These are phyloP conservation scores for Hygrophorus russula DNA, from an alignment of 768 basidiomycete genomes.

Conservation along the genomic window DNA sequence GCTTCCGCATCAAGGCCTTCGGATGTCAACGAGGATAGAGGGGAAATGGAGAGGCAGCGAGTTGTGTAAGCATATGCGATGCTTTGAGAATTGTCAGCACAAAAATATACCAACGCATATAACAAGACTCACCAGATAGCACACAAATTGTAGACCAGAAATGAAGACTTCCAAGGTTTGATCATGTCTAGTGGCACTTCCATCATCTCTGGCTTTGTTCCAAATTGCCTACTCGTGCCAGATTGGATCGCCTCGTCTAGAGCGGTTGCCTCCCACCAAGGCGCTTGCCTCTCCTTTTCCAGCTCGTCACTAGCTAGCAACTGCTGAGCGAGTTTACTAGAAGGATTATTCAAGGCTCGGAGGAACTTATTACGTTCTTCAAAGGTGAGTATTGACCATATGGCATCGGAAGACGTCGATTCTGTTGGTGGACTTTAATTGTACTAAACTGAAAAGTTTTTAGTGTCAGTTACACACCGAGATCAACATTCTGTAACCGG, in stretches of 20 bases:
- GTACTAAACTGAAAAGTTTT: not conserved
- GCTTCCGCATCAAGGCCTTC: slow-evolving; percentile 38
- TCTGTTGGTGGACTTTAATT: slow-evolving; percentile 25
- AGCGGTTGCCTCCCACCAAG: slow-evolving; percentile 60
- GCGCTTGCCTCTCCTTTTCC: slow-evolving; percentile 33
- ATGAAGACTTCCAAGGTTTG: slow-evolving; percentile 23
- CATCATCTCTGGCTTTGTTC: slow-evolving; percentile 32
- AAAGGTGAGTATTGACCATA: slow-evolving; percentile 54
- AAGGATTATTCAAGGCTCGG: slow-evolving; percentile 46
- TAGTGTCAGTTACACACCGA: slow-evolving; percentile 34
- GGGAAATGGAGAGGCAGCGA: slow-evolving; percentile 49
- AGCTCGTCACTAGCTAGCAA: slow-evolving; percentile 51
- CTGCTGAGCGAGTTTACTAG: slow-evolving; percentile 45
- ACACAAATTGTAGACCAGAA: slow-evolving; percentile 58
- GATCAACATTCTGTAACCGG: slow-evolving; percentile 45
- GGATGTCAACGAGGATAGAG: slow-evolving; percentile 32
- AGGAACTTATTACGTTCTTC: slow-evolving; percentile 52
- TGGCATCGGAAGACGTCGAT: slow-evolving; percentile 36
- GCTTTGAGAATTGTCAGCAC: slow-evolving; percentile 22
- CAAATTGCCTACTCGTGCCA: slow-evolving; percentile 13
- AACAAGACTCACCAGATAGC: slow-evolving; percentile 47
- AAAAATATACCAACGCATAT: not conserved
- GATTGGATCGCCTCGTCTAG: slow-evolving; percentile 7
- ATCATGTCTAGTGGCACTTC: slow-evolving; percentile 33
- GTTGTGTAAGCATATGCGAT: slow-evolving; percentile 59